Evolutionary conservation across 768 basidiomycete species (phyloP).

Genomic region (Cystobasidiopsis lactophilus): DNA sequence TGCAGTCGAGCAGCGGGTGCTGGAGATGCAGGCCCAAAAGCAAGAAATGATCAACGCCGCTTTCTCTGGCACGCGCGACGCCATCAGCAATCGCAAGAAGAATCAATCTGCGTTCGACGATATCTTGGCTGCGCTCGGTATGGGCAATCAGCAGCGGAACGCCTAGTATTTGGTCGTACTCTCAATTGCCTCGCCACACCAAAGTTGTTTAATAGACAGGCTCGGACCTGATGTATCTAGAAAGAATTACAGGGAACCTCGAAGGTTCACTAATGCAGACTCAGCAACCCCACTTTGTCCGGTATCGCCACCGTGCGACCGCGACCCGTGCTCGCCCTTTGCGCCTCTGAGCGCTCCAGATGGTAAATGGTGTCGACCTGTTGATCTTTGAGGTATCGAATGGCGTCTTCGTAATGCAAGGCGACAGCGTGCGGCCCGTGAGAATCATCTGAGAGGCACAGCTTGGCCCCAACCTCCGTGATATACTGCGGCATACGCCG

Average conservation of each 20-base stretch:
- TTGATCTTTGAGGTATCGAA: constrained; percentile 40
- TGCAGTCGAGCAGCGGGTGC: constrained; percentile 18
- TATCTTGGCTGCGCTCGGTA: background rate
- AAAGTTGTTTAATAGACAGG: too few species aligned
- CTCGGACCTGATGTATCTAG: too few species aligned
- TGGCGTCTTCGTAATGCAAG: constrained; percentile 50
- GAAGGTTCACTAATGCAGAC: too few species aligned
- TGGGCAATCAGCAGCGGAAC: too few species aligned
- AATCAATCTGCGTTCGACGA: background rate
- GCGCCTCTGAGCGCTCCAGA: constrained; percentile 10
- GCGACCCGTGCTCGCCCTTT: background rate
- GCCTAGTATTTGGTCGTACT: too few species aligned
- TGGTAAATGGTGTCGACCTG: constrained; percentile 34
- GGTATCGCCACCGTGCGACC: background rate
- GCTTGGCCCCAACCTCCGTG: constrained; percentile 41
- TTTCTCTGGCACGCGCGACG: constrained; percentile 2
- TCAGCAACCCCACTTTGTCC: too few species aligned
- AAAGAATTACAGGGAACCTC: too few species aligned
- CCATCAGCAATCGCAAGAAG: background rate
- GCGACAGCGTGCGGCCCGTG: constrained; percentile 77
- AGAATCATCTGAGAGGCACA: constrained; percentile 84
- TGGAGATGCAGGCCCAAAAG: constrained; percentile 18
- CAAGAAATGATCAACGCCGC: constrained; percentile 15
- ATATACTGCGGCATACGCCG: constrained; percentile 36
- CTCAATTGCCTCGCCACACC: too few species aligned